Evolutionary conservation across 768 basidiomycete species (phyloP), one percentile per base, ranked within the genome.

Genomic region (Leccinum broughii): DNA sequence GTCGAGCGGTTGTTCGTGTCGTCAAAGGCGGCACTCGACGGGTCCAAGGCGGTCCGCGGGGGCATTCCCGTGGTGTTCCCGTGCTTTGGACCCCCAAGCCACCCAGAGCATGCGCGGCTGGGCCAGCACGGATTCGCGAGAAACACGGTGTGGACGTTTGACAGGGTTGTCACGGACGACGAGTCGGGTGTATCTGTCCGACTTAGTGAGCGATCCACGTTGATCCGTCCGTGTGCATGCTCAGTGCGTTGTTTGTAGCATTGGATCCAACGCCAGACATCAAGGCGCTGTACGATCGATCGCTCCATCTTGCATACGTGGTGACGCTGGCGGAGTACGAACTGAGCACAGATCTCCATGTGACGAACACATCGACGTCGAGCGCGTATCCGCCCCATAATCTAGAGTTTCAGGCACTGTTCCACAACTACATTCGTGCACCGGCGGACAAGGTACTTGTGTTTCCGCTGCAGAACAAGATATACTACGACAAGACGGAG

Each of bases 81-180:
- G 48, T 93, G 90, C 77, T 98, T 98, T 68, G 95, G 96, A 3
- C 80, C 91, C 0, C 92, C 96, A 2, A 82, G 80, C 17, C 89
- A 87, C 72, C 82, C 81, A 28, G 90, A 87, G 53, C 92, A 95
- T 72, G 65, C 72, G 22, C 83, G 82, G 51, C 78, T 99, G 6
- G 58, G 79, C 6, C 95, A 97, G 73, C 97, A 98, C 72, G 97
- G 97, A 0, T 98, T 96, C 70, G 96, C 93, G 6, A 80, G 97
- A 46, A 93, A 80, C 62, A 81, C 84, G 39, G 71, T 68, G 32
- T 98, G 97, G 97, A 75, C 76, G 14, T 87, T 87, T 69, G 83
- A 85, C 61, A 73, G 78, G 49, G 76, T 83, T 13, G 78, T 90
- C 24, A 79, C 81, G 79, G 90, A 93, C 66, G 84, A 88, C 56